Evolutionary conservation across 495 filamentous ascomycete species (phyloP).

Genomic region (Trichoderma orchidacearum): DNA sequence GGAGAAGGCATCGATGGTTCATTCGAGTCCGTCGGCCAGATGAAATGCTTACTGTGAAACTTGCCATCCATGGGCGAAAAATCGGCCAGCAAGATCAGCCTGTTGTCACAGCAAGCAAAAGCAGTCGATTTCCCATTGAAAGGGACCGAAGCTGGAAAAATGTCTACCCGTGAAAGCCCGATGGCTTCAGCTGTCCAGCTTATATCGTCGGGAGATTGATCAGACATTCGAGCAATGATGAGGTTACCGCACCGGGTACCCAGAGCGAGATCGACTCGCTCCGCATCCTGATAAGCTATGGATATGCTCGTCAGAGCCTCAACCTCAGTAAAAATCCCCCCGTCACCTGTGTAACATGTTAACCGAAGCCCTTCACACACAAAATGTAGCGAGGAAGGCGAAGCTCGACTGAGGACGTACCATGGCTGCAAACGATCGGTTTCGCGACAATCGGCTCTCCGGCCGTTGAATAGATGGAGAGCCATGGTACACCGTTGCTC

Average conservation of each 20-base stretch:
- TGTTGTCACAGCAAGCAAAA: conserved; percentile 16
- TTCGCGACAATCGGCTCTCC: conserved; percentile 6
- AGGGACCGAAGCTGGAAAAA: conserved; percentile 5
- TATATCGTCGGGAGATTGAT: background rate
- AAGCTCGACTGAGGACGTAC: background rate
- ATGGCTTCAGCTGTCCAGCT: conserved; percentile 11
- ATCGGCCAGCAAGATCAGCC: conserved; percentile 8
- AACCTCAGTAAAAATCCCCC: background rate
- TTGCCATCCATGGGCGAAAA: background rate
- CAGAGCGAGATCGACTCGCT: conserved; percentile 11
- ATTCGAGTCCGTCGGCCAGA: conserved; percentile 27
- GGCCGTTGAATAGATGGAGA: conserved; percentile 10
- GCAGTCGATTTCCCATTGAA: conserved; percentile 5
- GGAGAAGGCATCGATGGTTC: conserved; percentile 13
- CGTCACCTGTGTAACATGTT: background rate
- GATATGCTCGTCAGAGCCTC: conserved; percentile 24
- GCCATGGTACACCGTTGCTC: conserved; percentile 9
- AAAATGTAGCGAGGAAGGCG: background rate
- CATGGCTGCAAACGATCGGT: background rate
- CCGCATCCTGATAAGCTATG: conserved; percentile 3
- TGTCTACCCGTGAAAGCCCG: conserved; percentile 10
- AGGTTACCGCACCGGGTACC: conserved; percentile 33
- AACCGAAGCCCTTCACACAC: background rate
- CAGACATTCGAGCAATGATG: conserved; percentile 13
- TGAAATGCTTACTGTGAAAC: conserved; percentile 9